Evolutionary conservation across 2,329 filamentous ascomycete species (phyloP), one percentile per base, ranked within the genome.

Genomic region (Epichloe festucae): DNA sequence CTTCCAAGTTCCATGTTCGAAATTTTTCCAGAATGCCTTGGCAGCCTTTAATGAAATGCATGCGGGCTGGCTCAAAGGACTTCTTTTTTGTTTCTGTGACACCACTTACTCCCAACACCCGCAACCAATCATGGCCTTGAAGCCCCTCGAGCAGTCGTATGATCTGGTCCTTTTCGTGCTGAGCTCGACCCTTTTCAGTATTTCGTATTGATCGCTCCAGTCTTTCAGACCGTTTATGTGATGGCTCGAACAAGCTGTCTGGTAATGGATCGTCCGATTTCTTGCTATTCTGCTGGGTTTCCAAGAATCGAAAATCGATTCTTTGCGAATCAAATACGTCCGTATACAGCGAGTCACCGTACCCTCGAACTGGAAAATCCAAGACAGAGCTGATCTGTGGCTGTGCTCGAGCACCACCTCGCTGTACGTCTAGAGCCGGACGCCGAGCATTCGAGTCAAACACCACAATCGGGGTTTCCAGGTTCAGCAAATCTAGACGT

Each of bases 111-210:
- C 91, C 93, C 82, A 98, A 89, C 4, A 90, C 79, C 55, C 87
- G 84, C 52, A 96, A 74, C 93, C 93, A 98, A 67, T 97, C 93
- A 53, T 87, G 88, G 2, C 91, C 87, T 64, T 89, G 85, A 1
- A 98, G 76, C 17, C 89, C 89, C 50, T 93, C 89, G 6, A 96
- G 75, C 15, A 84, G 67, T 36, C 80, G 74, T 50, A 80, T 75
- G 41, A 84, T 77, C 58, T 82, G 79, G 54, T 83, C 79, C 57
- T 76, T 80, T 58, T 84, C 81, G 70, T 84, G 81, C 58, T 84
- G 79, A 15, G 81, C 81, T 10, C 79, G 75, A 12, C 78, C 79
- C 61, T 77, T 81, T 61, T 84, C 81, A 0, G 77, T 73, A 56
- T 84, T 84, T 35, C 81, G 73, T 46, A 83, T 81, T 1, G 77